Conservation (phyloP, 306 rosid species). For the Ceratonia siliqua region DNA sequence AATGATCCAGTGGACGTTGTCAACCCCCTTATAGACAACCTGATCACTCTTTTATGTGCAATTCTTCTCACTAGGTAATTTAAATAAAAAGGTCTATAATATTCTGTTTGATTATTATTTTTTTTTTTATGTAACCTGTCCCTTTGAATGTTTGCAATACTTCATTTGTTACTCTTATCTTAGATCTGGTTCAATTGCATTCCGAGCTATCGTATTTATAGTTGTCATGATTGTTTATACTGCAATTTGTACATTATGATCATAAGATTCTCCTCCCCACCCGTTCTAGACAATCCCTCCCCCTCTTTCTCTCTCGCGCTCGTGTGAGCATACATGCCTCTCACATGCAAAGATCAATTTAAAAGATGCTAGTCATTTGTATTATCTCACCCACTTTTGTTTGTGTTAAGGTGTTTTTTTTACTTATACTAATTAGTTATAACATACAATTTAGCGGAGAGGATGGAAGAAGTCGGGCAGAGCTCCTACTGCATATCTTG, state of each 20-base stretch:
- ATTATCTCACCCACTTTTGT: constrained; percentile 20
- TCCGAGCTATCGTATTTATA: constrained; percentile 10
- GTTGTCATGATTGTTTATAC: background rate
- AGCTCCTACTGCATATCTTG: constrained; percentile 79
- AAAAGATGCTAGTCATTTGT: background rate
- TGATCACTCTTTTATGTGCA: constrained; percentile 88
- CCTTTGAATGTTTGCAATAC: constrained; percentile 23
- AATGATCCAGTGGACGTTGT: constrained; percentile 88
- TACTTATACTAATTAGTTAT: constrained; percentile 39
- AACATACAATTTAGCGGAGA: constrained; percentile 71
- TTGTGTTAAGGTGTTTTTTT: constrained; percentile 11
- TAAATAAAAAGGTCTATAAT: constrained; percentile 7
- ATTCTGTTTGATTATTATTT: constrained; percentile 20
- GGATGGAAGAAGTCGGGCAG: constrained; percentile 99
- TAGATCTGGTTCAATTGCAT: constrained; percentile 10
- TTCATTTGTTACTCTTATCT: constrained; percentile 11
- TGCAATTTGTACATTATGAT: background rate
- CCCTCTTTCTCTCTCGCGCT: constrained; percentile 17
- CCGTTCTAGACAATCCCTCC: background rate
- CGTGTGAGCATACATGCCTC: background rate
- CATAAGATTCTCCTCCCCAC: background rate
- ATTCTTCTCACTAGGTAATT: constrained; percentile 92
- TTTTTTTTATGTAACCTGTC: background rate
- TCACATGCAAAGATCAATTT: background rate
- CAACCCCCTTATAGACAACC: constrained; percentile 81